Evolutionary conservation across 2,329 filamentous ascomycete species (phyloP), one percentile per base, ranked within the genome.

Genomic region (Trichoderma sp.): DNA sequence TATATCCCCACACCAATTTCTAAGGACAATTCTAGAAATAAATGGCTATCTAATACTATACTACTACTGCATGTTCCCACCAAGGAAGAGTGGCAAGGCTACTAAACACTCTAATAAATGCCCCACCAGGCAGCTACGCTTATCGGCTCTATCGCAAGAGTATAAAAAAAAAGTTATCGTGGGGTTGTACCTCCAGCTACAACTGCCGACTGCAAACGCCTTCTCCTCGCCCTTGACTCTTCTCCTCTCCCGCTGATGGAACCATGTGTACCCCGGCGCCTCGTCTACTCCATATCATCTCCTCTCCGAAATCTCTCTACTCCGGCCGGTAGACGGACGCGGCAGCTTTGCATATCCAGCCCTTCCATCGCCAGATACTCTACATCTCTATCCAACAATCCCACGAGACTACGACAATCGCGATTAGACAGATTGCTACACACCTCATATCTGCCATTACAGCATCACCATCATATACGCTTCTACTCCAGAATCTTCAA

Each of bases 201-300:
- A 61, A 45, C 27, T 70, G 68, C 54, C 19, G 42, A 29, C 39
- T 37, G 7, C 57, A 25, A 39, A 29, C 50, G 57, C 17, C 27
- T 37, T 37, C 37, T 17, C 39, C 45, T 69, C 59, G 56, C 32
- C 50, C 17, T 12, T 57, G 37, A 22, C 27, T 17, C 19, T 48
- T 27, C 42, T 60, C 32, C 42, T 42, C 35, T 54, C 56, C 39
- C 53, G 68, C 70, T 70, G 67, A 77, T 77, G 75, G 73, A 76
- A 75, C 66, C 45, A 76, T 77, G 75, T 73, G 73, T 72, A 52
- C 70, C 61, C 32, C 68, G 68, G 52, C 68, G 73, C 54, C 68
- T 75, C 56, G 42, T 58, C 54, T 50, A 53, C 39, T 65, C 69
- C 12, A 37, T 56, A 5, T 56, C 69, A 19, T 52, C 32, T 52